Conservation (phyloP, 192 early-diverging fungal genomes). For the Lunasporangiospora selenospora region DNA sequence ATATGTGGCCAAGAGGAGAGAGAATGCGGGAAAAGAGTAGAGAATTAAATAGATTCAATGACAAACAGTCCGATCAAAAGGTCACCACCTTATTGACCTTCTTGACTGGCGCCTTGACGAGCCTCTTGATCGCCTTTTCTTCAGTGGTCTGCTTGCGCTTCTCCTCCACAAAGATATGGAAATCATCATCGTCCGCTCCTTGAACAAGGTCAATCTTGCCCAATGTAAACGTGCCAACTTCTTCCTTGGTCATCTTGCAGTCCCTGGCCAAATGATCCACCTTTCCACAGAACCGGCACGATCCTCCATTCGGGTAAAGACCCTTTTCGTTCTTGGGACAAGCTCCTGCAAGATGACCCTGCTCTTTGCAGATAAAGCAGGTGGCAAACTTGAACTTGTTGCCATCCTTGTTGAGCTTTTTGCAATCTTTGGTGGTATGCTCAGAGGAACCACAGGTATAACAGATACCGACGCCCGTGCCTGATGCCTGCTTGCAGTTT, state of each 20-base stretch:
- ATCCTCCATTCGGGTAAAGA: conserved; percentile 89
- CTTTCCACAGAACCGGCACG: conserved; percentile 88
- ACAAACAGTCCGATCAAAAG: too few relatives aligned
- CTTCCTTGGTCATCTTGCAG: conserved; percentile 73
- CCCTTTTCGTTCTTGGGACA: conserved; percentile 93
- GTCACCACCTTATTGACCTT: conserved; percentile 46
- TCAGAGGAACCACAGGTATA: conserved; percentile 89
- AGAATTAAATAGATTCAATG: too few relatives aligned
- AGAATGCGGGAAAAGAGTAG: too few relatives aligned
- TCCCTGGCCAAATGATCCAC: conserved; percentile 86
- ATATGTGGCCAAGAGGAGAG: too few relatives aligned
- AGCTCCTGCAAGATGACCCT: conserved; percentile 81
- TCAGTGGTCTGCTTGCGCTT: conserved; percentile 62
- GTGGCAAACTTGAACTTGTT: conserved; percentile 76
- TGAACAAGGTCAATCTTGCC: conserved; percentile 84
- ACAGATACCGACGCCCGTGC: conserved; percentile 70
- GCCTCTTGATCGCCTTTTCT: conserved; percentile 34
- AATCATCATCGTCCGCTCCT: conserved; percentile 96
- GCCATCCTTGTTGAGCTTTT: conserved; percentile 57
- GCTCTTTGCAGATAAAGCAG: conserved; percentile 88
- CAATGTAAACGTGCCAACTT: conserved; percentile 60
- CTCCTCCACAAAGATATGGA: conserved; percentile 72
- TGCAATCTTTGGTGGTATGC: conserved; percentile 84
- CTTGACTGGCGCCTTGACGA: conserved; percentile 22
- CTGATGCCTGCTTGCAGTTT: conserved; percentile 74